Evolutionary conservation across 169 alveolate genomes (phyloP).

Genomic region (Plasmodium gonderi): DNA sequence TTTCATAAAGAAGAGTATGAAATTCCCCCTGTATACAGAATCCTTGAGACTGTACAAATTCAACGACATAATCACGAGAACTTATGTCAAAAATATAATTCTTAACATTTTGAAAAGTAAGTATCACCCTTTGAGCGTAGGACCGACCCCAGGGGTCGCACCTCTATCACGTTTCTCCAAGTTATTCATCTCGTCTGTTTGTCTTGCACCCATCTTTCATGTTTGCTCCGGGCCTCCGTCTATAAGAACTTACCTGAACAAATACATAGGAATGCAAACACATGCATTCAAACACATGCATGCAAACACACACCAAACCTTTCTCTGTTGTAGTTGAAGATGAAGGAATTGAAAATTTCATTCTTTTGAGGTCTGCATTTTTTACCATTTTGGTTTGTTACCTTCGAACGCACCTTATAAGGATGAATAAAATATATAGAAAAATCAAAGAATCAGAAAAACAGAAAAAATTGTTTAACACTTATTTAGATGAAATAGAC

Average conservation of each 20-base stretch:
- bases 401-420: constrained; percentile 21
- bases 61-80: constrained; percentile 53
- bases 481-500: constrained; percentile 43
- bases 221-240: neutral
- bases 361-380: constrained; percentile 25
- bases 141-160: no score
- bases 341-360: constrained; percentile 59
- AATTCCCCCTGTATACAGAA: constrained; percentile 59
- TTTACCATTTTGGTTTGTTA: constrained; percentile 51
- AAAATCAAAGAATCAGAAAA: constrained; percentile 57
- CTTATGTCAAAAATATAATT: constrained; percentile 46
- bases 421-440: constrained; percentile 40
- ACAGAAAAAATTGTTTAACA: constrained; percentile 26
- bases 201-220: neutral
- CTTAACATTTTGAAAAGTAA: constrained; percentile 45
- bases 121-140: no score
- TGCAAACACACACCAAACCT: neutral
- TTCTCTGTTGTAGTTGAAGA: constrained; percentile 23
- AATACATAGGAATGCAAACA: neutral
- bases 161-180: no score
- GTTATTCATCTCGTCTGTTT: neutral
- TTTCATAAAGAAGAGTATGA: constrained; percentile 53
- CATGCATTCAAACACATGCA: neutral
- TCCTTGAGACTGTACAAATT: constrained; percentile 49
- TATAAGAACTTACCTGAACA: neutral